A percentile compares a stretch with the other conserved stretches of the same genome.
phyloP scores from a whole-genome alignment of 306 rosid species.

The Rosa multiflora region DNA sequence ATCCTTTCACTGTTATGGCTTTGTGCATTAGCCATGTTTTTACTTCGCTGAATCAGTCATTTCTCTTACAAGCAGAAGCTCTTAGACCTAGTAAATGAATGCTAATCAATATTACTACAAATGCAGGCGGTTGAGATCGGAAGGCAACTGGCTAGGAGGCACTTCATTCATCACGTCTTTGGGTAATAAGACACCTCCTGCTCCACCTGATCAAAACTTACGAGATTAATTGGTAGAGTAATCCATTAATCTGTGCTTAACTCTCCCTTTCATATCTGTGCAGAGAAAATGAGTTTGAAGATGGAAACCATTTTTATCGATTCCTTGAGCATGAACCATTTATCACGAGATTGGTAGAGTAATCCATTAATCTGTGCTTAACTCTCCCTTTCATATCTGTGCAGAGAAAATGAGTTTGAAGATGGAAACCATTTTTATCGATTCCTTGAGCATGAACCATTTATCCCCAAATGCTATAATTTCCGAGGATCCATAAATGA shows the following conservation, averaged over 20 bases:
- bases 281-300: constrained; percentile 80
- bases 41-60: not conserved
- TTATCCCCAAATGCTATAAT: constrained; percentile 65
- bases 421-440: constrained; percentile 85
- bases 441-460: constrained; percentile 86
- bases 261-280: constrained; percentile 28
- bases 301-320: constrained; percentile 78
- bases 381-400: constrained; percentile 28
- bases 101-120: constrained; percentile 15
- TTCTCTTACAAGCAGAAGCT: not conserved
- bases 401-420: constrained; percentile 75
- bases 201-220: constrained; percentile 7
- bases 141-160: constrained; percentile 63
- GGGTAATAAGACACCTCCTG: constrained; percentile 58
- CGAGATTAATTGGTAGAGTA: not conserved
- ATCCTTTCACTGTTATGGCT: constrained; percentile 1
- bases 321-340: constrained; percentile 87
- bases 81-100: not conserved
- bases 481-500: constrained; percentile 60
- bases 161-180: constrained; percentile 82
- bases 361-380: constrained; percentile 2
- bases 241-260: constrained; percentile 8
- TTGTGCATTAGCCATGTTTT: not conserved
- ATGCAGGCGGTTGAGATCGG: constrained; percentile 84
- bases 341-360: constrained; percentile 21